Evolutionary conservation across 73 alveolate species (phyloP), one percentile per base, ranked within the genome.

Genomic region (Effrenium voratum): DNA sequence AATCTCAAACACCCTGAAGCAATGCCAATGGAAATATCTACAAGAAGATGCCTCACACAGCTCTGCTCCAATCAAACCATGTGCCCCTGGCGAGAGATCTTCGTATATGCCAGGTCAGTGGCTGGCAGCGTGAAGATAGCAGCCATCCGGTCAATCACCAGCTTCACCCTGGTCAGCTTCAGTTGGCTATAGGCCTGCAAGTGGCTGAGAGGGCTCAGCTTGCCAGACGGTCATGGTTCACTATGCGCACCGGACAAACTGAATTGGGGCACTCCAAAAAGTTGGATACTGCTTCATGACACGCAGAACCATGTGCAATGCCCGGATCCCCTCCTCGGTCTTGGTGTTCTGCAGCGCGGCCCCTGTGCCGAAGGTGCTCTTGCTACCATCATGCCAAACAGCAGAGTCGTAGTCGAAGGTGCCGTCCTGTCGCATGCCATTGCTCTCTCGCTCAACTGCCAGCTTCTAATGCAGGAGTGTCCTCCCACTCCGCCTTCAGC

Each of bases 111-210:
- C n/a, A n/a, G n/a, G n/a, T n/a, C 38, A 41, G 86, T 40, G 34
- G 36, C 86, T 3, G 86, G 86, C 34, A 75, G 36, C 38, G 57
- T 41, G 86, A 75, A 75, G 12, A 75, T 41, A 1, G 59, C 59
- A 2, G 86, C 86, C 57, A 75, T 8, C 3, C 28, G 41, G 86
- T 75, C 86, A 38, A 75, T 38, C 45, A 75, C 86, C 57, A 75
- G 36, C 44, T 75, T 75, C 86, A 75, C 86, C 43, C 86, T 75
- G 40, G 38, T 75, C 86, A 75, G 59, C 86, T 75, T 75, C 86
- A 75, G 43, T 38, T 75, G 86, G 86, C 86, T 75, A 57, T 40
- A 75, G 86, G 86, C 86, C 86, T 75, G 59, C 59, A 5, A 13
- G 36, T 0, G 15, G 26, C 28, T 22, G 22, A 55, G 68, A 15